Conservation (phyloP, 2,329 filamentous ascomycete genomes). For the Mollisiaceae sp. region DNA sequence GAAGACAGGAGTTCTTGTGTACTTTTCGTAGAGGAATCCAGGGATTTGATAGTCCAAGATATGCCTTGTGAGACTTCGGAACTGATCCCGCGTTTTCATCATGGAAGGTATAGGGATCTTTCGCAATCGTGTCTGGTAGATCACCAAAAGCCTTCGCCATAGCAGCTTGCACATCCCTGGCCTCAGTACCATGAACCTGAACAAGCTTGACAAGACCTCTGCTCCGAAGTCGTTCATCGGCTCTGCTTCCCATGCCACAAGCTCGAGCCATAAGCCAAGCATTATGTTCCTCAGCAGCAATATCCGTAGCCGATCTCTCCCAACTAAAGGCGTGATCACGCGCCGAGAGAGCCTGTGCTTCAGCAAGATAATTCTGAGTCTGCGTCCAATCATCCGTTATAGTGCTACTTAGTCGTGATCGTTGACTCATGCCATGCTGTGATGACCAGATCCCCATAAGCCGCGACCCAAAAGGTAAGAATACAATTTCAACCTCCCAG, state of each 20-base stretch:
- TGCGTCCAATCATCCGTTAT: constrained; percentile 55
- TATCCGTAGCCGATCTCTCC: constrained; percentile 34
- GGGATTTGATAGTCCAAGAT: constrained; percentile 62
- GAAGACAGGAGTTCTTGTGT: constrained; percentile 73
- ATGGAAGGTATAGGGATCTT: constrained; percentile 32
- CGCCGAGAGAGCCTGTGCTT: constrained; percentile 37
- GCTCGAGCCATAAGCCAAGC: constrained; percentile 65
- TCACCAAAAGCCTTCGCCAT: constrained; percentile 67
- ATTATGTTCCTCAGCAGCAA: constrained; percentile 26
- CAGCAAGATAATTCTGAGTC: constrained; percentile 37
- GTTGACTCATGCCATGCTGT: constrained; percentile 45
- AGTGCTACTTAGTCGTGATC: constrained; percentile 44
- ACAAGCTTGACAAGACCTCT: constrained; percentile 72
- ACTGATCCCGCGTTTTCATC: constrained; percentile 28
- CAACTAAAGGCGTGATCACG: constrained; percentile 36
- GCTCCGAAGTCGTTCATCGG: constrained; percentile 75
- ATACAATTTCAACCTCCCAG: constrained; percentile 78
- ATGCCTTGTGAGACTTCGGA: constrained; percentile 33
- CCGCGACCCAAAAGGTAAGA: constrained; percentile 70
- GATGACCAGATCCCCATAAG: constrained; percentile 59
- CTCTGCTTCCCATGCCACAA: constrained; percentile 64
- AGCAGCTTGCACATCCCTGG: constrained; percentile 69
- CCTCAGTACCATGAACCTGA: constrained; percentile 65
- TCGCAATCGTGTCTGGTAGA: constrained; percentile 49
- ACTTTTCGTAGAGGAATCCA: constrained; percentile 81